Conservation (phyloP, 768 basidiomycete genomes). For the Solioccasus polychromus region DNA sequence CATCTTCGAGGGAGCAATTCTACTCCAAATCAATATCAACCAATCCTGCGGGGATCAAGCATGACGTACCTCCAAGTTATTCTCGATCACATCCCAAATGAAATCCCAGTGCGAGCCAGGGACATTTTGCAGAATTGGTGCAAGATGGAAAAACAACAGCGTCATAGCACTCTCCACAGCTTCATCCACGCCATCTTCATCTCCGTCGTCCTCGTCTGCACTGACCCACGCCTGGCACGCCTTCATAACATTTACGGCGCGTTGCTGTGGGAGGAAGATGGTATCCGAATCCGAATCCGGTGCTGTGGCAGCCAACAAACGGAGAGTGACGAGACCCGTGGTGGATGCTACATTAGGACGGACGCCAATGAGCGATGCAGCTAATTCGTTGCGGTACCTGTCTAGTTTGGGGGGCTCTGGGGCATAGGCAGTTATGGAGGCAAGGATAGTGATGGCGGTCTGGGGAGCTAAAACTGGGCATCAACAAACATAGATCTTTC, state of each 20-base stretch:
- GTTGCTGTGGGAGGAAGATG: slow-evolving; percentile 78
- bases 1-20: slow-evolving; percentile 61
- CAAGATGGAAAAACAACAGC: slow-evolving; percentile 68
- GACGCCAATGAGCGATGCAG: slow-evolving; percentile 73
- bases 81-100: slow-evolving; percentile 86
- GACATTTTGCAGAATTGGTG: slow-evolving; percentile 84
- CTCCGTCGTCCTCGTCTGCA: slow-evolving; percentile 45
- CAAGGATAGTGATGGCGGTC: slow-evolving; percentile 63
- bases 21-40: slow-evolving; percentile 27
- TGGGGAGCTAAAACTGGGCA: slow-evolving; percentile 53
- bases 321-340: slow-evolving; percentile 66
- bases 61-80: slow-evolving; percentile 73
- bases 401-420: slow-evolving; percentile 72
- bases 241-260: slow-evolving; percentile 86
- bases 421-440: slow-evolving; percentile 56
- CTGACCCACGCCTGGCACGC: slow-evolving; percentile 81
- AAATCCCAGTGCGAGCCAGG: slow-evolving; percentile 91
- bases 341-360: slow-evolving; percentile 58
- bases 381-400: slow-evolving; percentile 86
- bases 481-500: background rate
- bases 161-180: slow-evolving; percentile 79
- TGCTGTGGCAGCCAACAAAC: slow-evolving; percentile 67
- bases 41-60: background rate
- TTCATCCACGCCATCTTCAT: slow-evolving; percentile 67
- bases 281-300: slow-evolving; percentile 78